Evolutionary conservation across 164 flowering plant genomes (phyloP), one percentile per base, ranked within the genome.

Genomic region (Nymphaea colorata): DNA sequence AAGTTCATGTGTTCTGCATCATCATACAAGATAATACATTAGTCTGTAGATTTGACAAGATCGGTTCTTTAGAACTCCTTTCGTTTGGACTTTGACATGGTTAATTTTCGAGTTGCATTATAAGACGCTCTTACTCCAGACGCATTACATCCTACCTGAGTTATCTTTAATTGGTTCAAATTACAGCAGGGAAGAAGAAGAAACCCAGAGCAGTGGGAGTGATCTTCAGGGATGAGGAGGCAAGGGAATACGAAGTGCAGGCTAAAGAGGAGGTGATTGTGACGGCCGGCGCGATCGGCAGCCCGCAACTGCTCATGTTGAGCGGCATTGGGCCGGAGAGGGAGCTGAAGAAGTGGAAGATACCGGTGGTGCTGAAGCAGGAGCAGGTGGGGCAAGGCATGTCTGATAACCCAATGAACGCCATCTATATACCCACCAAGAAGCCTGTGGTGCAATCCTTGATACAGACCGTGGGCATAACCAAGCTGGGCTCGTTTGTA

Each of bases 391-490:
- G 99, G 17, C 77, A 87, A 72, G 91, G 84, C 61, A 87, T 95
- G 97, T 78, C 85, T 4, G 98, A 95, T 68, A 95, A 95, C 61
- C 99, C 99, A 25, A 79, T 90, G 82, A 95, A 88, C 79, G 17
- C 91, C 1, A 74, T 95, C 4, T 92, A 83, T 66, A 74, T 90
- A 43, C 96, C 98, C 42, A 69, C 83, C 6, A 82, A 83, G 41
- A 63, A 55, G n/a, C 85, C 83, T 5, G 79, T 85, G 0, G 59
- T 74, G 75, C 93, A 88, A 75, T 88, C 98, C 0, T 77, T 95
- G 5, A 95, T 95, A 44, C 84, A 92, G 74, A 85, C 89, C 10
- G 99, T 95, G 0, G 99, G 98, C 43, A 95, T 95, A 17, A 92
- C 99, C 2, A 87, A 84, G 71, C 59, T 62, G 73, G 99, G 99